Evolutionary conservation across 75 land plant species (phyloP).

Genomic region (Cunninghamia lanceolata): DNA sequence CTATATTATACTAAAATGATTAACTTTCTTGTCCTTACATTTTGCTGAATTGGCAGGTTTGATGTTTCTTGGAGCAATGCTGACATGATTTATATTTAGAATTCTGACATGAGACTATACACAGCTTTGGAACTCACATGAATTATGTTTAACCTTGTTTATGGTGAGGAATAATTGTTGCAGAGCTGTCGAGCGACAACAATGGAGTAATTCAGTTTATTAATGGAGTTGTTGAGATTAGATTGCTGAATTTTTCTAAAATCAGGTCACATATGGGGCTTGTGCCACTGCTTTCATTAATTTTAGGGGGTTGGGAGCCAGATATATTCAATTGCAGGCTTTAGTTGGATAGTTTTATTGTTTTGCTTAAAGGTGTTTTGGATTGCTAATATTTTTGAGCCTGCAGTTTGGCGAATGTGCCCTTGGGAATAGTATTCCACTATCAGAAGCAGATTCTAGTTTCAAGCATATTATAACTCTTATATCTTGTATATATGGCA

Average conservation of each 20-base stretch:
- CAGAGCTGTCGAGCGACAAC: not conserved
- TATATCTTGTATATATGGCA: not conserved
- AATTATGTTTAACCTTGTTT: slow-evolving; percentile 8
- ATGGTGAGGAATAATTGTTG: slow-evolving; percentile 11
- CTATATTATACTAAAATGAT: slow-evolving; percentile 9
- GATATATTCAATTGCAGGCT: slow-evolving; percentile 6
- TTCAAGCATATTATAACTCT: not conserved
- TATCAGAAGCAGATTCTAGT: slow-evolving; percentile 1
- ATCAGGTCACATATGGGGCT: slow-evolving; percentile 1
- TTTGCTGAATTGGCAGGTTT: slow-evolving; percentile 51
- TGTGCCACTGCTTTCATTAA: not conserved
- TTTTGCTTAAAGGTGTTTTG: not conserved
- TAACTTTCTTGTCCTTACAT: slow-evolving; percentile 16
- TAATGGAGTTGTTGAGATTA: not conserved
- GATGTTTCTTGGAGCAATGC: slow-evolving; percentile 45
- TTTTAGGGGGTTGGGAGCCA: not conserved
- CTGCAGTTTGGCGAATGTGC: slow-evolving; percentile 11
- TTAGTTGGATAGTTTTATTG: not conserved
- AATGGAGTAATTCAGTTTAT: not conserved
- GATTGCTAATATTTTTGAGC: slow-evolving; percentile 10
- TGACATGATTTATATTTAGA: slow-evolving; percentile 21
- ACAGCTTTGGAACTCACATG: slow-evolving; percentile 3
- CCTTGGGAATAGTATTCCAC: slow-evolving; percentile 2
- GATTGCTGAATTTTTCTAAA: not conserved
- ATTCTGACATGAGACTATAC: slow-evolving; percentile 8